phyloP scores from a whole-genome alignment of 257 asterid genomes.

The Nicotiana paniculata region DNA sequence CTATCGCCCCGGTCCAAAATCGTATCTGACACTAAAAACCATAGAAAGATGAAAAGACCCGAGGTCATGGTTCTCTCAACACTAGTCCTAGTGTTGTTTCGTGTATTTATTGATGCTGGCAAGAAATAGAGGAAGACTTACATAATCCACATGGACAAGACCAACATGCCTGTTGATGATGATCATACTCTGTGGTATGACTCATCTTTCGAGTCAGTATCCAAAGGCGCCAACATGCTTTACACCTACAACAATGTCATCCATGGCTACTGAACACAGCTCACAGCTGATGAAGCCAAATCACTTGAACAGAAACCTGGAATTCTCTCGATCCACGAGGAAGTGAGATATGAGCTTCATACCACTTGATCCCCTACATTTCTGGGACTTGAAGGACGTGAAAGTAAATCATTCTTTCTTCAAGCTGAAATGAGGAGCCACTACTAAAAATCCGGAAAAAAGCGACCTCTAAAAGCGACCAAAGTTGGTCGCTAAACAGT shows the following conservation, averaged over 20 bases:
- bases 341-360: conserved; percentile 41
- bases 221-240: conserved; percentile 43
- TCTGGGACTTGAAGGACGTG: conserved; percentile 43
- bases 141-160: conserved; percentile 61
- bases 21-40: neutral
- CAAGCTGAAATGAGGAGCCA: conserved; percentile 21
- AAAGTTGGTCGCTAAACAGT: no score
- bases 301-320: conserved; percentile 39
- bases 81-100: conserved; percentile 20
- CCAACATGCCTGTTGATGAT: conserved; percentile 41
- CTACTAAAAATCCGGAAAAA: no score
- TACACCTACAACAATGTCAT: conserved; percentile 51
- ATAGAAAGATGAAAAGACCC: conserved; percentile 4
- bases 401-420: conserved; percentile 20
- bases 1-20: no score
- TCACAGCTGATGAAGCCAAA: conserved; percentile 46
- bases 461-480: no score
- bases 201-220: conserved; percentile 44
- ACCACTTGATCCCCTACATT: conserved; percentile 75
- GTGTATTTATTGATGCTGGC: conserved; percentile 1
- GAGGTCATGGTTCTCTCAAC: conserved; percentile 12
- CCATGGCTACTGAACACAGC: conserved; percentile 55
- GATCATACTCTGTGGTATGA: conserved; percentile 63
- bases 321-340: conserved; percentile 46
- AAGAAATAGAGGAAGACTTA: conserved; percentile 32